A percentile compares a stretch with the other conserved stretches of the same genome.
These are phyloP conservation scores for Plectosphaerella sp. DNA, from an alignment of 2,329 filamentous ascomycete species.

Conservation along the genomic window DNA sequence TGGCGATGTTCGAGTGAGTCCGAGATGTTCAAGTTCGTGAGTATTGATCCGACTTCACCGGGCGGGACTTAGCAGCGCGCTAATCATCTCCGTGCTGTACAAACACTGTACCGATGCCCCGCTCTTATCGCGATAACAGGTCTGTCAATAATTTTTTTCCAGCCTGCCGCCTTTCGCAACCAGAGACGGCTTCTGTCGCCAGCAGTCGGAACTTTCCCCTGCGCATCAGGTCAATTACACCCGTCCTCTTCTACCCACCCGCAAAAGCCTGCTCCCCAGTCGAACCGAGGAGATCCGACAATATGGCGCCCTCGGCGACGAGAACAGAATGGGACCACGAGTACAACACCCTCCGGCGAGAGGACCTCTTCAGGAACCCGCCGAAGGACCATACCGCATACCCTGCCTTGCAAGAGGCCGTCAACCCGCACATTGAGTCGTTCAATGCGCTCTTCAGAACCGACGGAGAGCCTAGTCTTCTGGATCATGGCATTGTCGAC, in stretches of 20 bases:
- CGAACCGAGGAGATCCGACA: slow-evolving; percentile 3
- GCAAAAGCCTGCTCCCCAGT: background rate
- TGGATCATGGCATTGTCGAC: slow-evolving; percentile 76
- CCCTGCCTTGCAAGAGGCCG: slow-evolving; percentile 77
- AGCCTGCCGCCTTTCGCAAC: background rate
- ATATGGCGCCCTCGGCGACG: slow-evolving; percentile 55
- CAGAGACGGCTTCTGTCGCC: too few relatives aligned
- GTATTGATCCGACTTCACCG: too few relatives aligned
- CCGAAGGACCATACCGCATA: slow-evolving; percentile 85
- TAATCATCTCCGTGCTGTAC: too few relatives aligned
- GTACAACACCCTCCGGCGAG: slow-evolving; percentile 80
- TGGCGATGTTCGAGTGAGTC: too few relatives aligned
- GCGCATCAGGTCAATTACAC: too few relatives aligned
- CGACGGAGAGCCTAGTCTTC: slow-evolving; percentile 52
- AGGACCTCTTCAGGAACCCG: slow-evolving; percentile 84
- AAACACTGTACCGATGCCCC: background rate
- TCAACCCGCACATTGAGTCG: slow-evolving; percentile 88
- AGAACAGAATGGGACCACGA: slow-evolving; percentile 75
- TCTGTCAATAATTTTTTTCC: slow-evolving; percentile 11
- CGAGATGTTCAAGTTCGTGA: too few relatives aligned
- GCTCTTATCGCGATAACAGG: background rate
- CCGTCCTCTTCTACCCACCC: too few relatives aligned
- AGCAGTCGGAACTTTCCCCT: too few relatives aligned
- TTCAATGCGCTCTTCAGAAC: slow-evolving; percentile 86
- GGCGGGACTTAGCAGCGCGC: too few relatives aligned